Conservation (phyloP, 2,329 filamentous ascomycete genomes). For the Amesomyces nigricolor region DNA sequence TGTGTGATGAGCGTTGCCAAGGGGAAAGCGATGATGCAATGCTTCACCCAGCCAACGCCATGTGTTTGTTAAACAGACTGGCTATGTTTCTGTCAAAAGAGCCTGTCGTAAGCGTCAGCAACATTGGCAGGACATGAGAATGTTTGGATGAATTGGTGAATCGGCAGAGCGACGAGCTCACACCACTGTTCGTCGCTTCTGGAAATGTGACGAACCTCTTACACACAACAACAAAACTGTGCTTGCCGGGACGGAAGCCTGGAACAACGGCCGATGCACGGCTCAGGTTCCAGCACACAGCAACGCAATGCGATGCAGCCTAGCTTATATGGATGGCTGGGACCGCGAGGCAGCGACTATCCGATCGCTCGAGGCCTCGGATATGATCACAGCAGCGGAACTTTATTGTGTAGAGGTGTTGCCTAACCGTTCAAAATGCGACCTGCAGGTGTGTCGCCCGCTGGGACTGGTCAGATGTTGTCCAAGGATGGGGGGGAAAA, state of each 20-base stretch:
- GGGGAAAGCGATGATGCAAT: constrained; percentile 12
- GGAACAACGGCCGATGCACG: background rate
- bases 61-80: background rate
- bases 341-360: too few relatives aligned
- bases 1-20: background rate
- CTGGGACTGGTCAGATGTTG: too few relatives aligned
- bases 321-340: background rate
- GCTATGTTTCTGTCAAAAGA: background rate
- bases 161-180: background rate
- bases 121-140: too few relatives aligned
- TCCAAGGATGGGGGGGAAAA: too few relatives aligned
- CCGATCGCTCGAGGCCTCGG: too few relatives aligned
- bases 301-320: constrained; percentile 5
- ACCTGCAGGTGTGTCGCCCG: too few relatives aligned
- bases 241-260: background rate
- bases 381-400: too few relatives aligned
- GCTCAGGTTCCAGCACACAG: background rate
- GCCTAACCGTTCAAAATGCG: too few relatives aligned
- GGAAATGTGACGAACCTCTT: background rate
- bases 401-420: too few relatives aligned
- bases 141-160: too few relatives aligned
- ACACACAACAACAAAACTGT: background rate
- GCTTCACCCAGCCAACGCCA: background rate
- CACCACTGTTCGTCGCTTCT: background rate
- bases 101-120: background rate